Base-by-base conservation (phyloP, 176 grass and related monocot species). In the Guadua angustifolia region DNA sequence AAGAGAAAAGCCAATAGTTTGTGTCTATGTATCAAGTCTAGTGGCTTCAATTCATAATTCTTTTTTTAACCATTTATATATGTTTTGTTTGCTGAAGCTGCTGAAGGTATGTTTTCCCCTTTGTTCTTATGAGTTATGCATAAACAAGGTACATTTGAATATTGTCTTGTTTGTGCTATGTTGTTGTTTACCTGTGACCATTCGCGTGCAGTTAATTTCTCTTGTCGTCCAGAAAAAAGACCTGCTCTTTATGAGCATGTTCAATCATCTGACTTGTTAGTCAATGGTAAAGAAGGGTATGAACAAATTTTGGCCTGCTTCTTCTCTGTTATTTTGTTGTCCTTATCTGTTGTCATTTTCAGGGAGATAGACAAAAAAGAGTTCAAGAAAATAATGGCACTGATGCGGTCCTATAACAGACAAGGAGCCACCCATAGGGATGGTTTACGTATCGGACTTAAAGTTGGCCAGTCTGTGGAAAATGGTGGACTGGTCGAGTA, bases 341-440 rank as follows among this genome's bases (percentile, higher is more conserved):
- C 82, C 82, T 79, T 60, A 89, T 61, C 25, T 86, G 33, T 75
- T 82, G 42, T 26, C 44, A 52, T 82, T 92, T 92, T 83, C 87
- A 98, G 96, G 80, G 89, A 92, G 81, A 98, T 95, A 83, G 93
- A 98, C 73, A 92, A 35, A 90, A 89, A 94, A 63, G 96, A 98
- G 86, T 98, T 98, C 82, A 98, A 95, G 91, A 94, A 95, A 93
- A 79, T 98, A 82, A 98, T 98, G 96, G 83, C 88, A 69, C 82
- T 98, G 77, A 94, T 98, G 96, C 91, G 95, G 53, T 89, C 91
- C 44, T 81, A 89, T 69, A 95, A 94, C 59, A 95, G 96, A 90
- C 96, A 98, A 93, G 96, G 95, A 58, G 85, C 87, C 73, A 69
- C 79, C 33, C 93, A 98, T 75, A 93, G 86, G 59, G 81, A 98